These are phyloP conservation scores for Ceratobasidium sp. DNA, from an alignment of 1,284 basidiomycete genomes.

Conservation along the genomic window DNA sequence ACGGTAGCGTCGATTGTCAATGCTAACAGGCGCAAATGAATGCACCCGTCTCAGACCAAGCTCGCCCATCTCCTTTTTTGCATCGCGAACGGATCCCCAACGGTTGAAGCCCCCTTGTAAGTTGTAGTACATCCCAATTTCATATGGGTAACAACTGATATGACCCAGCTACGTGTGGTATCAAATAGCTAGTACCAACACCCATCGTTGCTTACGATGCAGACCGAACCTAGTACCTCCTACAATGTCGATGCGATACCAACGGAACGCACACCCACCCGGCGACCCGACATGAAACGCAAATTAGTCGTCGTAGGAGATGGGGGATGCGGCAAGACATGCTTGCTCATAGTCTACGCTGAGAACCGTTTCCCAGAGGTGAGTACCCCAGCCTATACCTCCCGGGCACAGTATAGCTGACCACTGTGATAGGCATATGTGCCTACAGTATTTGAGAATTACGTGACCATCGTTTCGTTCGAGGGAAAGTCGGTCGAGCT, in stretches of 20 bases:
- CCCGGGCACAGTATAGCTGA: conserved; percentile 4
- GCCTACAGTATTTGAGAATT: conserved; percentile 98
- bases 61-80: too few species aligned
- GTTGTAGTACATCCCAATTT: too few species aligned
- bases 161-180: too few species aligned
- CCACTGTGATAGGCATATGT: conserved; percentile 82
- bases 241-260: conserved; percentile 43
- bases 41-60: too few species aligned
- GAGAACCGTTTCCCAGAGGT: conserved; percentile 99
- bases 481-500: conserved; percentile 94
- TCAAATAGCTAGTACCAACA: conserved; percentile 1
- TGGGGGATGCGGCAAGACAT: conserved; percentile 85
- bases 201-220: neutral
- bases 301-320: conserved; percentile 91
- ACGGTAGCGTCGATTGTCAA: too few species aligned
- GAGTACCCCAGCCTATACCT: conserved; percentile 48
- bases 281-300: conserved; percentile 83
- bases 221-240: conserved; percentile 22
- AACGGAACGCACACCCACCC: conserved; percentile 44
- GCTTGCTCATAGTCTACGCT: conserved; percentile 93
- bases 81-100: too few species aligned
- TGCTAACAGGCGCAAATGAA: too few species aligned
- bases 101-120: too few species aligned
- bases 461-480: conserved; percentile 89
- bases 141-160: too few species aligned